These are phyloP conservation scores for Zarea fungicola DNA, from an alignment of 2,329 filamentous ascomycete species.

Conservation along the genomic window DNA sequence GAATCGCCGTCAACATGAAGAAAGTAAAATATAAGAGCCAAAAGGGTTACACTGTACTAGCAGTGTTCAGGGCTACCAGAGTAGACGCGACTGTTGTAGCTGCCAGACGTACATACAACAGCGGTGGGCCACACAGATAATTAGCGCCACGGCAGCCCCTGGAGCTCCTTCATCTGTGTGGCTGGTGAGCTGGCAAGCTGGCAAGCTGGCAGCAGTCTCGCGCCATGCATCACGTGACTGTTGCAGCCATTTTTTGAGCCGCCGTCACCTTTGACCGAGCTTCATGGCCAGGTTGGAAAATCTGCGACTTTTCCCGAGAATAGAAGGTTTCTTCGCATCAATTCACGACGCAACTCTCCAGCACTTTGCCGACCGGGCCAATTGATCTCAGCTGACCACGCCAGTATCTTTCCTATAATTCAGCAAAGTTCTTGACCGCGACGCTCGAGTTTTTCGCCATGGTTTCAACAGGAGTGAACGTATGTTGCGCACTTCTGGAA, in stretches of 20 bases:
- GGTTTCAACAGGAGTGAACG: slow-evolving; percentile 66
- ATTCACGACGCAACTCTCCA: slow-evolving; percentile 35
- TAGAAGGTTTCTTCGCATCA: slow-evolving; percentile 36
- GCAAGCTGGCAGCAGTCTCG: no score
- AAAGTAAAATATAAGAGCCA: neutral
- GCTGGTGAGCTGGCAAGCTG: slow-evolving; percentile 1
- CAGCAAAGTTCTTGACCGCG: slow-evolving; percentile 32
- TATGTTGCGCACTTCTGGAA: slow-evolving; percentile 35
- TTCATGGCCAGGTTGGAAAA: slow-evolving; percentile 30
- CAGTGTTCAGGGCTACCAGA: no score
- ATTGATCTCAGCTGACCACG: slow-evolving; percentile 39
- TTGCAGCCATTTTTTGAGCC: slow-evolving; percentile 10
- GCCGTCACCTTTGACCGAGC: slow-evolving; percentile 24
- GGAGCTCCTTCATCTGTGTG: neutral
- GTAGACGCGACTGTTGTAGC: slow-evolving; percentile 2
- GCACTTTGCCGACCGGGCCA: slow-evolving; percentile 37
- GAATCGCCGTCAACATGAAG: neutral
- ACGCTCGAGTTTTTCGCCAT: slow-evolving; percentile 45
- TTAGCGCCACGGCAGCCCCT: slow-evolving; percentile 9
- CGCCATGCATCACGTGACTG: slow-evolving; percentile 10
- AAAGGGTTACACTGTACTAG: neutral
- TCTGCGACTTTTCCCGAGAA: slow-evolving; percentile 45
- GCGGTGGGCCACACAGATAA: slow-evolving; percentile 6
- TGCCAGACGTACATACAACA: no score
- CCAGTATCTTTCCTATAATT: slow-evolving; percentile 5